Percentiles rank a stretch among this genome's conserved stretches.
Conservation (phyloP, 495 filamentous ascomycete genomes). For the Amphirosellinia nigrospora region DNA sequence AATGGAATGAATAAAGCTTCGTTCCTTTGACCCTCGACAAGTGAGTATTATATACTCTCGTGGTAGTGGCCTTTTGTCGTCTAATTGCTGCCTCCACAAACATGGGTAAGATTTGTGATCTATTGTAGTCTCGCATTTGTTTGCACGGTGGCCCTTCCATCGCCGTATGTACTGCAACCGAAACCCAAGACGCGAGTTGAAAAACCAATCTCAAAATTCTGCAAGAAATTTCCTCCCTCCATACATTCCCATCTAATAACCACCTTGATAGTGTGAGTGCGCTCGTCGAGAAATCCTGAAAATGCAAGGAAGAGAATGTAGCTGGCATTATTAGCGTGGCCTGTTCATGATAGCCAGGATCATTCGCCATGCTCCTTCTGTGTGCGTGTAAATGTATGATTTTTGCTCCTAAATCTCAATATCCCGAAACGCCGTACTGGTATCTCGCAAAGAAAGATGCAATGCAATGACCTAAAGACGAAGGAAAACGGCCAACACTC, state of each 20-base stretch:
- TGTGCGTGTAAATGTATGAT: conserved; percentile 13
- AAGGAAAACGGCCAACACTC: conserved; percentile 21
- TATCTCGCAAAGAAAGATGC: conserved; percentile 47
- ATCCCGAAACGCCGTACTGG: conserved; percentile 48
- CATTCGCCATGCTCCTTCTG: conserved; percentile 13
- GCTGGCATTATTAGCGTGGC: not conserved
- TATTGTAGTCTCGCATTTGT: conserved; percentile 15
- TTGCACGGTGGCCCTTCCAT: not conserved
- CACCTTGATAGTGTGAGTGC: not conserved
- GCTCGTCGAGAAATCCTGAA: conserved; percentile 13
- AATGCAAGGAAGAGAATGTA: conserved; percentile 12
- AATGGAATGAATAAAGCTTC: not conserved
- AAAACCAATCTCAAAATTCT: conserved; percentile 15
- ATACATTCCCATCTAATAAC: conserved; percentile 20
- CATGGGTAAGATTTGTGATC: not conserved
- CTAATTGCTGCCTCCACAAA: conserved; percentile 2
- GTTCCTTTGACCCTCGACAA: not conserved
- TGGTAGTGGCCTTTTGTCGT: not conserved
- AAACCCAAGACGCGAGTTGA: conserved; percentile 8
- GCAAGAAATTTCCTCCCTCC: conserved; percentile 10
- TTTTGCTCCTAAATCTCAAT: conserved; percentile 32
- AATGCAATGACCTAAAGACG: conserved; percentile 40
- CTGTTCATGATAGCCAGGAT: not conserved
- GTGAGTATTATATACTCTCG: conserved; percentile 1
- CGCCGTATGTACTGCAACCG: conserved; percentile 14